Evolutionary conservation across 2,329 filamentous ascomycete species (phyloP), one percentile per base, ranked within the genome.

Genomic region (Xylariaceae sp.): DNA sequence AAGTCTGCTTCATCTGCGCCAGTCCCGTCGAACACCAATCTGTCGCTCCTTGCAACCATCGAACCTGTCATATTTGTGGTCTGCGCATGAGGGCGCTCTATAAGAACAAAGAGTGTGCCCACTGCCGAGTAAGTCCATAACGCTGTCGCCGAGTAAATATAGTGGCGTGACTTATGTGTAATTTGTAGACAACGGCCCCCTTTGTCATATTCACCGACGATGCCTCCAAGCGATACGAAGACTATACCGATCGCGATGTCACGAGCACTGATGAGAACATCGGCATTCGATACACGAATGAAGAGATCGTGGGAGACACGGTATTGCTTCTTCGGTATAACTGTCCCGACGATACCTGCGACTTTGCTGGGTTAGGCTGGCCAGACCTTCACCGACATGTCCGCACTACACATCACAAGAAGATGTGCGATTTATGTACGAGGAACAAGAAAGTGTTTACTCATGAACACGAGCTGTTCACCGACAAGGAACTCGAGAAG

Each of bases 391-490:
- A 89, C 62, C 74, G 82, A 32, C 86, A 98, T 71, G 91, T 96
- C 42, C 86, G 85, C 59, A 79, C 73, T 39, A 78, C 77, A 43
- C 93, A 98, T 68, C 76, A 83, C 50, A 95, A 91, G 68, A 83
- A 87, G 61, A 63, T 62, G 57, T 63, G 57, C 37, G 60, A 61
- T 37, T 38, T 63, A n/a, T 63, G 60, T 39, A 87, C 90, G 6
- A 75, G 89, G 45, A 90, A 96, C 71, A 98, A 98, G 68, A 96
- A 95, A 60, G 89, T 96, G 26, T 98, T 98, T 56, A 96, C 93
- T 1, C 93, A 98, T 66, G 93, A 98, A 65, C 93, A 98, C 61
- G 88, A 94, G 49, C 75, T 98, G 1, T 97, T 96, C 63, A 85
- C 87, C 1, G 77, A 81, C 47, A 78, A 83, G 49, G 88, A 91